Conservation (phyloP, 2,329 filamentous ascomycete species). For the Immersiporthe knoxdaviesiana region DNA sequence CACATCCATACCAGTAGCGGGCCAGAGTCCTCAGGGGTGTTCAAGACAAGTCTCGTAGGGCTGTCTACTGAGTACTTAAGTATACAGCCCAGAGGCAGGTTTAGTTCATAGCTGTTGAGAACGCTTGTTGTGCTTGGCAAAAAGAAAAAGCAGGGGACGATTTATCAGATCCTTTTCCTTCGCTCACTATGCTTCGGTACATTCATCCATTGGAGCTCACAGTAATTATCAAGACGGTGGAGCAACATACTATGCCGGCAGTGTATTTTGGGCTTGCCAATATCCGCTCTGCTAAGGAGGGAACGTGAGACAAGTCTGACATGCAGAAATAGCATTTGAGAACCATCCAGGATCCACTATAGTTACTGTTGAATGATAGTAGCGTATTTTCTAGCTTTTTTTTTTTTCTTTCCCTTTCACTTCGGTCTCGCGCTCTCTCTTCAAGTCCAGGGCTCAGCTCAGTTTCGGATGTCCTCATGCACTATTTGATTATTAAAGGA, state of each 20-base stretch:
- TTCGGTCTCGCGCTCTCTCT: too few species aligned
- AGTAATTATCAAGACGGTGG: too few species aligned
- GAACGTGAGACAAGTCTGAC: too few species aligned
- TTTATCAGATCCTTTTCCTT: not conserved
- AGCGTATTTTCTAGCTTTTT: too few species aligned
- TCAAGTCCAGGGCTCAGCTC: not conserved
- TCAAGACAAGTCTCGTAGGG: not conserved
- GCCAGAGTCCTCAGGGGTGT: not conserved
- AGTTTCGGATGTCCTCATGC: not conserved
- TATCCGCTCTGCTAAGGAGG: too few species aligned
- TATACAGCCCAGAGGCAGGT: not conserved
- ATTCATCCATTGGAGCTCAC: too few species aligned
- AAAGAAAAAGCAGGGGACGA: not conserved
- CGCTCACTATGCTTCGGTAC: too few species aligned
- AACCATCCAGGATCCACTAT: too few species aligned
- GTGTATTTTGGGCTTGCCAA: not conserved
- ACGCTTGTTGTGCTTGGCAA: not conserved
- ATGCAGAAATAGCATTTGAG: too few species aligned
- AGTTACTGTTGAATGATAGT: too few species aligned
- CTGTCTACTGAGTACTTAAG: not conserved
- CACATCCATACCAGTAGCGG: not conserved
- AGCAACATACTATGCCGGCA: not conserved
- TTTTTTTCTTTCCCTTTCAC: not conserved
- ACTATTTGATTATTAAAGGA: too few species aligned
- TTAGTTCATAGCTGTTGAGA: not conserved